These are phyloP conservation scores for Maudiozyma humilis DNA, from an alignment of 1,139 yeast species.

Conservation along the genomic window DNA sequence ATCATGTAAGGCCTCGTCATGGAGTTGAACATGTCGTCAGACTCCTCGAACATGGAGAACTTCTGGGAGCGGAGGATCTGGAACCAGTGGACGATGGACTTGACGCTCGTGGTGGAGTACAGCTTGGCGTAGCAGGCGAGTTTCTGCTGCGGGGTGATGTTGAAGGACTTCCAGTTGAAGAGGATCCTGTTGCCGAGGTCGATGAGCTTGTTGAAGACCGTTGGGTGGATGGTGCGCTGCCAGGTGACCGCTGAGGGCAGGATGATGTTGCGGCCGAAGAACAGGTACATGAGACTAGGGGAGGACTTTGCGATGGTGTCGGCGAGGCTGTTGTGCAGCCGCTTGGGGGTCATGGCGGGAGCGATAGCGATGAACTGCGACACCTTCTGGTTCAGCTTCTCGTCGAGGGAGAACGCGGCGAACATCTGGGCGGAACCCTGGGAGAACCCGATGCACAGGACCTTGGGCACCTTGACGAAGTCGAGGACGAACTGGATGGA, in stretches of 20 bases:
- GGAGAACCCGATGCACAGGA: slow-evolving; percentile 75
- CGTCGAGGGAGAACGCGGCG: slow-evolving; percentile 42
- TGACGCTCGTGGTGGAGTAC: slow-evolving; percentile 85
- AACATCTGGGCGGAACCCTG: slow-evolving; percentile 92
- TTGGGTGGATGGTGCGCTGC: slow-evolving; percentile 78
- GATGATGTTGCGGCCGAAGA: slow-evolving; percentile 68
- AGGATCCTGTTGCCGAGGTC: slow-evolving; percentile 59
- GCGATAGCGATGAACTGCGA: slow-evolving; percentile 72
- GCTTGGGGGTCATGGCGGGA: slow-evolving; percentile 92
- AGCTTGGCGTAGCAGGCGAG: slow-evolving; percentile 71
- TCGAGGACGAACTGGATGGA: slow-evolving; percentile 55
- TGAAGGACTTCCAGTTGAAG: slow-evolving; percentile 69
- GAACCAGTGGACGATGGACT: slow-evolving; percentile 93
- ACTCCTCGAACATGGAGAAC: slow-evolving; percentile 84
- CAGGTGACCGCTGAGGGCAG: slow-evolving; percentile 75
- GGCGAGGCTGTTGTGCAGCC: slow-evolving; percentile 64
- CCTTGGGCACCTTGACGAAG: slow-evolving; percentile 35
- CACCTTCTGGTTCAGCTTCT: slow-evolving; percentile 59
- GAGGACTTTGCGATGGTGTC: slow-evolving; percentile 72
- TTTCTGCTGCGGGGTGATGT: slow-evolving; percentile 67
- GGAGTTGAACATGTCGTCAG: slow-evolving; percentile 31
- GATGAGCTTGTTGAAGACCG: slow-evolving; percentile 63
- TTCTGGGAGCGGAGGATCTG: slow-evolving; percentile 75
- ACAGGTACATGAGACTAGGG: slow-evolving; percentile 62
- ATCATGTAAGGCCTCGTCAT: slow-evolving; percentile 39